Evolutionary conservation across 2,329 filamentous ascomycete genomes (phyloP).

Genomic region (Beauveria sp.): DNA sequence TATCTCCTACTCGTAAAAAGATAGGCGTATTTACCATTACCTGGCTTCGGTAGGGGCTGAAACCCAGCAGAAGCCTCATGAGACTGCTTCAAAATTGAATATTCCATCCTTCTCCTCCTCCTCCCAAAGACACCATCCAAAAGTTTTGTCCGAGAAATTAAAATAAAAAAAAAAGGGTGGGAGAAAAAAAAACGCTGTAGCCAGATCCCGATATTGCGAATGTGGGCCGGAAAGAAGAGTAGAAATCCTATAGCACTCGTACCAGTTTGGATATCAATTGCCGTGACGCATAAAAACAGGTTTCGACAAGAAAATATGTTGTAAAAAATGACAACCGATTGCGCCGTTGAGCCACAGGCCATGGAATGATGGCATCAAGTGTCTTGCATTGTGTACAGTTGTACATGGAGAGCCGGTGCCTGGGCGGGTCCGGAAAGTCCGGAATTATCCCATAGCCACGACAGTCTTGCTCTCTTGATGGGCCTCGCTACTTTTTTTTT

Average conservation of each 20-base stretch:
- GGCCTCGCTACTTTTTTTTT: neutral
- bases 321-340: neutral
- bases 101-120: neutral
- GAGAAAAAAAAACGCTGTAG: neutral
- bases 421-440: neutral
- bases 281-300: slow-evolving; percentile 5
- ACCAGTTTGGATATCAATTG: slow-evolving; percentile 11
- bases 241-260: slow-evolving; percentile 7
- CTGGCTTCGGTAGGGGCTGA: neutral
- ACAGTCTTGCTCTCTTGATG: neutral
- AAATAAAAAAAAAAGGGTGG: neutral
- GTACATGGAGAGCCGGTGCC: neutral
- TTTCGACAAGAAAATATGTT: neutral
- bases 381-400: neutral
- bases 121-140: neutral
- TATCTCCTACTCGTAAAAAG: neutral
- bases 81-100: neutral
- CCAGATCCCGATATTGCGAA: neutral
- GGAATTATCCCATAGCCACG: neutral
- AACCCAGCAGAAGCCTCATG: neutral
- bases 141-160: slow-evolving; percentile 6
- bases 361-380: neutral
- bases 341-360: neutral
- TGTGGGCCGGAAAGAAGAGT: slow-evolving; percentile 4
- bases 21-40: slow-evolving; percentile 11